Evolutionary conservation across 1,139 yeast genomes (phyloP).

Genomic region (Candida labiduridarum): DNA sequence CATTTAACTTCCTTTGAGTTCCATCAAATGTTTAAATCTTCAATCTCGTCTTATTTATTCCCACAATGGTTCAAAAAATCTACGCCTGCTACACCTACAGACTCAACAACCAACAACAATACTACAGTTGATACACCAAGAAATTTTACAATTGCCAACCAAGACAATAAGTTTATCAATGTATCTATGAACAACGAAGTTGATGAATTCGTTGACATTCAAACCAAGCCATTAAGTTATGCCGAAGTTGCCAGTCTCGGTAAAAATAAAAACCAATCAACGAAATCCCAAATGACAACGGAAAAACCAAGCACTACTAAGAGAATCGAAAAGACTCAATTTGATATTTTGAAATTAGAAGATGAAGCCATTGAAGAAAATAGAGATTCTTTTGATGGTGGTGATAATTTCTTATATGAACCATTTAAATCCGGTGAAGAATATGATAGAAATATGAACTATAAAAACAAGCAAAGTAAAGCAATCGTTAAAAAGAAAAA

Average conservation of each 20-base stretch:
- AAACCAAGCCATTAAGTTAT: conserved; percentile 39
- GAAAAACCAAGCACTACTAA: conserved; percentile 9
- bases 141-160: conserved; percentile 31
- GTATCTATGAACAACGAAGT: conserved; percentile 32
- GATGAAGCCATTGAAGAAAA: not conserved
- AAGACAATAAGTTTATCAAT: conserved; percentile 30
- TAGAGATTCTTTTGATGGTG: conserved; percentile 2
- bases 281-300: not conserved
- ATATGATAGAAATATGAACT: conserved; percentile 14
- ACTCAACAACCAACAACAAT: conserved; percentile 1
- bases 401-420: conserved; percentile 8
- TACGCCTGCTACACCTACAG: conserved; percentile 3
- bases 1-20: not conserved
- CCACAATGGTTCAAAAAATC: conserved; percentile 18
- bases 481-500: conserved; percentile 17
- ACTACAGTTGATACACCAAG: conserved; percentile 21
- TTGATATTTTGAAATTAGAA: conserved; percentile 6
- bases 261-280: conserved; percentile 16
- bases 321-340: conserved; percentile 13
- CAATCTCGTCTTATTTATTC: conserved; percentile 12
- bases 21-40: conserved; percentile 15
- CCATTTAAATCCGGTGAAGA: conserved; percentile 14
- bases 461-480: conserved; percentile 17
- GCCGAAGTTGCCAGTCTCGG: conserved; percentile 48
- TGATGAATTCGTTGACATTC: conserved; percentile 21